Base-by-base conservation (phyloP, 331 rosid genomes). In the Quercus tomentella region DNA sequence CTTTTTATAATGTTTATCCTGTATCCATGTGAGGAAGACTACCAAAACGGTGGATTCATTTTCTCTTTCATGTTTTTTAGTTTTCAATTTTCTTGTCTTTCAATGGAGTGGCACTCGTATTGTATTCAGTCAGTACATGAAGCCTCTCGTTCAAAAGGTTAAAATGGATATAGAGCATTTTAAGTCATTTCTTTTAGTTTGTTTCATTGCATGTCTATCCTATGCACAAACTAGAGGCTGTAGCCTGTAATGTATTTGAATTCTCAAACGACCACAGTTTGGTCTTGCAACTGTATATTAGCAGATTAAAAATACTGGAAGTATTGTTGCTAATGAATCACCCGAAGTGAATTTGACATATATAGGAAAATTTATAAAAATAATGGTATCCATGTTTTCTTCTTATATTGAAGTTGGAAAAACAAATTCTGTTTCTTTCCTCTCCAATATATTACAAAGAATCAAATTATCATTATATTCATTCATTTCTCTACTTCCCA, bases 1-100 rank as follows among this genome's bases (percentile, higher is more conserved):
- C 72, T 56, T 81, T 57, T 72, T 77, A 79, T 84, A 72, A 72
- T 6, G 56, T 8, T 22, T 31, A 9, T 26, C 45, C 45, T 41
- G 45, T 41, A 23, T 30, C 58, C 35, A 62, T 78, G 57, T n/a
- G 72, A 78, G 84, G 58, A 49, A 43, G 65, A 55, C 51, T 70
- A 56, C 58, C 4, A 41, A 15, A 56, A 74, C 33, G 82, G 51
- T 77, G 33, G 21, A 30, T 76, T 18, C 17, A 51, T 72, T 72
- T 75, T 72, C 45, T 3, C 17, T 16, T 33, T 37, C 16, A 4
- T 11, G 9, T n/a, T 35, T 74, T 41, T 10, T 61, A 22, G 17
- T 20, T 10, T 45, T 23, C 33, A 37, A 23, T 57, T 22, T 55
- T 66, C 57, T 43, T 21, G 30, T 45, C 31, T 70, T 70, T 22